Conservation (phyloP, 2,329 filamentous ascomycete genomes). For the Trichocomaceae sp. region DNA sequence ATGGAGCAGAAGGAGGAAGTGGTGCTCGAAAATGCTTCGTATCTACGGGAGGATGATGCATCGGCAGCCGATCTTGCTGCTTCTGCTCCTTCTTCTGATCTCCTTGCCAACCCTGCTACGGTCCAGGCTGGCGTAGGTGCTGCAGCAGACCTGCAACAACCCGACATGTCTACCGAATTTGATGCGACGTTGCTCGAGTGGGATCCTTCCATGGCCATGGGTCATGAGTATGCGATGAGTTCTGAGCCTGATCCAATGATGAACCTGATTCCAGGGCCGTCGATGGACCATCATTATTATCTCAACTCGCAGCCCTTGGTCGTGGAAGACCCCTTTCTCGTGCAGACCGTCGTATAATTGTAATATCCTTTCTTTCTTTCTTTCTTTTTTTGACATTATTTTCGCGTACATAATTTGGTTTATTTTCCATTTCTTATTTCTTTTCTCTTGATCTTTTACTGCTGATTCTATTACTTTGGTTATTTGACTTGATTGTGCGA, state of each 20-base stretch:
- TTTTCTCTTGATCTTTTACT: background rate
- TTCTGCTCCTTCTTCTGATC: slow-evolving; percentile 14
- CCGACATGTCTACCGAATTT: slow-evolving; percentile 17
- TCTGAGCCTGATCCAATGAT: slow-evolving; percentile 19
- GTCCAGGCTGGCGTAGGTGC: slow-evolving; percentile 15
- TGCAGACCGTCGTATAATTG: slow-evolving; percentile 28
- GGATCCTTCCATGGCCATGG: slow-evolving; percentile 22
- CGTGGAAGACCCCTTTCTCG: slow-evolving; percentile 32
- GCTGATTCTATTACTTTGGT: background rate
- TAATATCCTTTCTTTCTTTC: slow-evolving; percentile 9
- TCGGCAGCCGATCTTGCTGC: slow-evolving; percentile 18
- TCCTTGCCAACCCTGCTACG: slow-evolving; percentile 4
- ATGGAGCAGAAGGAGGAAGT: slow-evolving; percentile 52
- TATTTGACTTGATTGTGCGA: background rate
- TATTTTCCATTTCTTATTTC: background rate
- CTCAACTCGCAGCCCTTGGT: slow-evolving; percentile 27
- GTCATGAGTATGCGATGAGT: slow-evolving; percentile 26
- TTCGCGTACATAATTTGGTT: slow-evolving; percentile 2
- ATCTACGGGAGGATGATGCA: slow-evolving; percentile 21
- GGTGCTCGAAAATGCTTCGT: slow-evolving; percentile 30
- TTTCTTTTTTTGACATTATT: slow-evolving; percentile 10
- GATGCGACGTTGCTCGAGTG: slow-evolving; percentile 20
- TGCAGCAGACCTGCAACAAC: slow-evolving; percentile 13
- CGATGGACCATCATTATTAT: slow-evolving; percentile 28
- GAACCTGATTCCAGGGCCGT: slow-evolving; percentile 22